phyloP scores from a whole-genome alignment of 2,329 filamentous ascomycete genomes.

The Thielaviopsis euricoi region DNA sequence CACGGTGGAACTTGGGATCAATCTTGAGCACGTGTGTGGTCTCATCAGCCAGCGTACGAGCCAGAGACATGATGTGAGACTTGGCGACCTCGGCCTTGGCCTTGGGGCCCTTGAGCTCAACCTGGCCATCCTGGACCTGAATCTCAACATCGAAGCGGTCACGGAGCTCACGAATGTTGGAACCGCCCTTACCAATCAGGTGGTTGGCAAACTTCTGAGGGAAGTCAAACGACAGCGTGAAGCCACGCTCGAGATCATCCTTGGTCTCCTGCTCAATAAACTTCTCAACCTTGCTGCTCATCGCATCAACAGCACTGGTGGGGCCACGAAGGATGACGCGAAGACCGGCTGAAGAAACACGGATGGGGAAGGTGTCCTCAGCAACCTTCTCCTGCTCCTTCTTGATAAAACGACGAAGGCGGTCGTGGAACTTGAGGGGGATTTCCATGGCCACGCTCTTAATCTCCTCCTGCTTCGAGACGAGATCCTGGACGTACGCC shows the following conservation, averaged over 20 bases:
- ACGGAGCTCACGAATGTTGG: constrained; percentile 47
- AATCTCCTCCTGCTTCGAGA: constrained; percentile 42
- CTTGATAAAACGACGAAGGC: constrained; percentile 46
- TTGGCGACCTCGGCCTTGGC: constrained; percentile 83
- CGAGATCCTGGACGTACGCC: constrained; percentile 38
- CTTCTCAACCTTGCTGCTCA: constrained; percentile 54
- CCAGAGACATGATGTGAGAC: constrained; percentile 61
- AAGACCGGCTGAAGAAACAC: constrained; percentile 41
- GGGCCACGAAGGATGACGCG: constrained; percentile 64
- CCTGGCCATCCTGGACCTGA: constrained; percentile 83
- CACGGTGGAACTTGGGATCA: constrained; percentile 82
- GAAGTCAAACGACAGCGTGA: constrained; percentile 76
- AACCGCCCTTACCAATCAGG: constrained; percentile 51
- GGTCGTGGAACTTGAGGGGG: constrained; percentile 38
- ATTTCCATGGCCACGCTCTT: constrained; percentile 36
- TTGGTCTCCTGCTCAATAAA: constrained; percentile 80
- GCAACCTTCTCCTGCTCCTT: constrained; percentile 40
- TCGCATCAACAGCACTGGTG: constrained; percentile 49
- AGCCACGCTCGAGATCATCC: constrained; percentile 86
- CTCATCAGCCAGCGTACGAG: constrained; percentile 79
- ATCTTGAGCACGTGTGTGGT: constrained; percentile 76
- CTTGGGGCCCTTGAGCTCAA: constrained; percentile 89
- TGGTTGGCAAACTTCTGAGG: constrained; percentile 90
- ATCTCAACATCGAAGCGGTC: constrained; percentile 58
- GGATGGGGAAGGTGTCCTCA: constrained; percentile 41